Conservation (phyloP, 768 basidiomycete species). For the Boletus pseudopeckii region DNA sequence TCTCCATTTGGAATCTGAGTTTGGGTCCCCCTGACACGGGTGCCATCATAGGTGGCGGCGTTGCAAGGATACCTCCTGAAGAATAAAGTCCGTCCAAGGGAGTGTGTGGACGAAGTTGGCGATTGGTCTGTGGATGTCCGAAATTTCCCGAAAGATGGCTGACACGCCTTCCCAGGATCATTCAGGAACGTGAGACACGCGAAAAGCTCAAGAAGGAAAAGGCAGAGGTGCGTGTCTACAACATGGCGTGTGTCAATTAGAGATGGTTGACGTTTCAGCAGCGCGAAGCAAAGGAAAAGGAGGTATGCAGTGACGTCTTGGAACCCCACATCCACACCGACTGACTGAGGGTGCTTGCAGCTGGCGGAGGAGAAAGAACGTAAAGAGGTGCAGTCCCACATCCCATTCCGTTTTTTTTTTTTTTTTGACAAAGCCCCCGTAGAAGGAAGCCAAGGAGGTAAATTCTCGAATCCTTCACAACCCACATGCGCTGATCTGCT, state of each 20-base stretch:
- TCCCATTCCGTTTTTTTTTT: background rate
- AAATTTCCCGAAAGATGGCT: background rate
- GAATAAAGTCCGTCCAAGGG: slow-evolving; percentile 86
- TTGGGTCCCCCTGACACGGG: background rate
- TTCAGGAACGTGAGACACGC: slow-evolving; percentile 77
- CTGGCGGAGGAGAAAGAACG: slow-evolving; percentile 56
- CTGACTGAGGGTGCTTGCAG: slow-evolving; percentile 22
- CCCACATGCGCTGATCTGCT: slow-evolving; percentile 19
- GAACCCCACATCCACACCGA: background rate
- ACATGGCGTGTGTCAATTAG: background rate
- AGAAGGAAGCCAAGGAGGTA: slow-evolving; percentile 58
- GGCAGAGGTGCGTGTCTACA: slow-evolving; percentile 41
- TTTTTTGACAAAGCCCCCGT: slow-evolving; percentile 7
- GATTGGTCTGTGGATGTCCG: slow-evolving; percentile 51
- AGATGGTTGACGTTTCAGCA: slow-evolving; percentile 29
- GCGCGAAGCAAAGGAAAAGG: slow-evolving; percentile 80
- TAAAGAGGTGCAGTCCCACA: slow-evolving; percentile 48
- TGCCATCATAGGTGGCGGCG: slow-evolving; percentile 58
- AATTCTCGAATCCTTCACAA: slow-evolving; percentile 9
- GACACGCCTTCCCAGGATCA: slow-evolving; percentile 40
- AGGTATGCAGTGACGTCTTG: slow-evolving; percentile 35
- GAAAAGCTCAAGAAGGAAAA: slow-evolving; percentile 84
- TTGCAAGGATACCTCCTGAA: slow-evolving; percentile 85
- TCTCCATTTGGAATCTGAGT: slow-evolving; percentile 9
- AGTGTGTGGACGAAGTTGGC: slow-evolving; percentile 76